These are phyloP conservation scores for Boletus tomentosulus DNA, from an alignment of 768 basidiomycete genomes.

Conservation along the genomic window DNA sequence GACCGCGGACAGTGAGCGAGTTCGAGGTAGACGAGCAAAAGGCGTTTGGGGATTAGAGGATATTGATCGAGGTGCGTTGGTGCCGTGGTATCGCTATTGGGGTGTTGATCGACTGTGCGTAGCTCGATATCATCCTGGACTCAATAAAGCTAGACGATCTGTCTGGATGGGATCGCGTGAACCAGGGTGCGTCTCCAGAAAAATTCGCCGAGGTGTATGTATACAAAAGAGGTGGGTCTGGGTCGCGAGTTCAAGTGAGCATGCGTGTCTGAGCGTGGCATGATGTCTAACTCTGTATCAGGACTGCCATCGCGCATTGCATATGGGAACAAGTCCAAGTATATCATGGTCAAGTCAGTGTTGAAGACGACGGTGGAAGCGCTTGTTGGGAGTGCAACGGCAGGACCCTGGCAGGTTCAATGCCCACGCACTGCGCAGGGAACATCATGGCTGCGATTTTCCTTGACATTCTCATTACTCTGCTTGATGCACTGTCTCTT, in stretches of 20 bases:
- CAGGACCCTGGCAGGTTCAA: no score
- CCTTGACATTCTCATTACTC: no score
- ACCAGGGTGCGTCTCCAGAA: conserved; percentile 77
- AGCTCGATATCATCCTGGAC: conserved; percentile 96
- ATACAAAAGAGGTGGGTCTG: conserved; percentile 82
- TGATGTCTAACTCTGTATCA: conserved; percentile 31
- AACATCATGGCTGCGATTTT: no score
- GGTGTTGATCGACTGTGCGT: conserved; percentile 2
- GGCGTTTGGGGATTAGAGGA: conserved; percentile 82
- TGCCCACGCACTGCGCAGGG: no score
- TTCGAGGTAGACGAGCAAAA: conserved; percentile 61
- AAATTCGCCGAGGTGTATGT: conserved; percentile 77
- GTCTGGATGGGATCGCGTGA: conserved; percentile 96
- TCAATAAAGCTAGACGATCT: conserved; percentile 92
- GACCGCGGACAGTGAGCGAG: conserved; percentile 53
- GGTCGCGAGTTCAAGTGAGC: conserved; percentile 88
- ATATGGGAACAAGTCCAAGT: conserved; percentile 94
- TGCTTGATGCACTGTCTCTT: no score
- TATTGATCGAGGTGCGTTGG: conserved; percentile 78
- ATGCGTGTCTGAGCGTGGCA: not conserved
- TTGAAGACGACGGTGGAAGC: no score
- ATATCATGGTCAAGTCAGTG: conserved; percentile 44
- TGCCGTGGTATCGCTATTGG: not conserved
- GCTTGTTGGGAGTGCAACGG: no score
- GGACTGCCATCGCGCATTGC: conserved; percentile 91